Evolutionary conservation across 331 rosid genomes (phyloP).

Genomic region (Malus hybrid): DNA sequence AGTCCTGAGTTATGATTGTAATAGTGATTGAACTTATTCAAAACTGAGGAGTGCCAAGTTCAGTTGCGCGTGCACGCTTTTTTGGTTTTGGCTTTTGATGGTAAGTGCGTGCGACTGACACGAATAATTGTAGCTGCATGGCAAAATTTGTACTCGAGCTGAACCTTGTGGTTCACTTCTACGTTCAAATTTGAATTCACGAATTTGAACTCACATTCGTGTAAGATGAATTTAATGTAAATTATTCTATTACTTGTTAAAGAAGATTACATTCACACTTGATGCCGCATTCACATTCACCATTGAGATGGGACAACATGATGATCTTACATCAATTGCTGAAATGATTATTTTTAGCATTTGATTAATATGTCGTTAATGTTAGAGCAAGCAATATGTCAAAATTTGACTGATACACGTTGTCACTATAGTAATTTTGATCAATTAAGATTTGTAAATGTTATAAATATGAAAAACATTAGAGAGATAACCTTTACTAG

Average conservation of each 20-base stretch:
- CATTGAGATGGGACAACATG: neutral
- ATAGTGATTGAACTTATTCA: neutral
- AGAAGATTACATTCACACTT: no score
- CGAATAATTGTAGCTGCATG: neutral
- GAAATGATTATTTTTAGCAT: neutral
- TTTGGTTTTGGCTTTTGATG: neutral
- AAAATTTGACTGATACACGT: neutral
- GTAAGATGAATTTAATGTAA: no score
- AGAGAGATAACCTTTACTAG: no score
- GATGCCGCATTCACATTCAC: neutral
- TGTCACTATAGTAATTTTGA: no score
- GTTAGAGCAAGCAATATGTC: neutral
- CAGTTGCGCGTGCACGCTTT: neutral
- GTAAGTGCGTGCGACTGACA: neutral
- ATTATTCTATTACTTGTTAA: no score
- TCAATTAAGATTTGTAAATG: no score
- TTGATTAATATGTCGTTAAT: no score
- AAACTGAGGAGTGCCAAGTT: neutral
- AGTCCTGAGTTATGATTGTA: neutral
- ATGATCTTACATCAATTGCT: neutral
- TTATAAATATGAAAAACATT: no score
- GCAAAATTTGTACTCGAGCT: fast-evolving
- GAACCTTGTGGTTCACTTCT: neutral
- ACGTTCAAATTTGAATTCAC: neutral
- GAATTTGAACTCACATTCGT: neutral